Conservation (phyloP, 352 stramenopile genomes). For the Phytophthora kernoviae region DNA sequence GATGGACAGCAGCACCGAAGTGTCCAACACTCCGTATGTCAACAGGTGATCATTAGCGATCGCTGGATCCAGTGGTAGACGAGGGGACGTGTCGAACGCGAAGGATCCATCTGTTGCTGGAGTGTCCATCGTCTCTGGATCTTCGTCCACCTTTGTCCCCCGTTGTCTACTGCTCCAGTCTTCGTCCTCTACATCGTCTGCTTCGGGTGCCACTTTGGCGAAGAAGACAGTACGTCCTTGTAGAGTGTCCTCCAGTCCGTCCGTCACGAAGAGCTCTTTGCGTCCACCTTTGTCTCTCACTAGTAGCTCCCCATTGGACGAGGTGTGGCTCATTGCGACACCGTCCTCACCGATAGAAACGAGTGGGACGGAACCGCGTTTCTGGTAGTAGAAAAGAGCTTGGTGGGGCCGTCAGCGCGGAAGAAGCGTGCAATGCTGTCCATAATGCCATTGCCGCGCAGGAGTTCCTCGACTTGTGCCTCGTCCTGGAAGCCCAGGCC, state of each 20-base stretch:
- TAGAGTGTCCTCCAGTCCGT: constrained; percentile 77
- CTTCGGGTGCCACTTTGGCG: constrained; percentile 53
- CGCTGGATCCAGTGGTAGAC: constrained; percentile 51
- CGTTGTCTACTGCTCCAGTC: not conserved
- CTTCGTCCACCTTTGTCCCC: constrained; percentile 4
- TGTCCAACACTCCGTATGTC: constrained; percentile 71
- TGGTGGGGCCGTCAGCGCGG: constrained; percentile 59
- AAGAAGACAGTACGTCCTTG: constrained; percentile 76
- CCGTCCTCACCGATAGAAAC: constrained; percentile 3
- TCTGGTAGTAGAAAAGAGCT: constrained; percentile 87
- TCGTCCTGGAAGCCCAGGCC: constrained; percentile 78
- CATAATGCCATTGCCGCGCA: constrained; percentile 84
- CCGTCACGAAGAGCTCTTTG: constrained; percentile 82
- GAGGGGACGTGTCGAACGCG: constrained; percentile 20
- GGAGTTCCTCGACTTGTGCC: constrained; percentile 74
- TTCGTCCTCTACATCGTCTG: constrained; percentile 8
- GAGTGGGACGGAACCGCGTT: constrained; percentile 19
- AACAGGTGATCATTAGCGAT: constrained; percentile 76
- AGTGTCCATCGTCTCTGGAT: constrained; percentile 29
- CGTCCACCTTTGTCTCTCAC: constrained; percentile 15
- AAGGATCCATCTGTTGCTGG: constrained; percentile 5
- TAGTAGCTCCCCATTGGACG: constrained; percentile 19
- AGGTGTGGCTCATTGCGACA: not conserved
- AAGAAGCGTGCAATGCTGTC: constrained; percentile 79
- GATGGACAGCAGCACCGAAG: constrained; percentile 70